Evolutionary conservation across 148 eudicot species (phyloP).

Genomic region (Rhododendron ferrugineum): DNA sequence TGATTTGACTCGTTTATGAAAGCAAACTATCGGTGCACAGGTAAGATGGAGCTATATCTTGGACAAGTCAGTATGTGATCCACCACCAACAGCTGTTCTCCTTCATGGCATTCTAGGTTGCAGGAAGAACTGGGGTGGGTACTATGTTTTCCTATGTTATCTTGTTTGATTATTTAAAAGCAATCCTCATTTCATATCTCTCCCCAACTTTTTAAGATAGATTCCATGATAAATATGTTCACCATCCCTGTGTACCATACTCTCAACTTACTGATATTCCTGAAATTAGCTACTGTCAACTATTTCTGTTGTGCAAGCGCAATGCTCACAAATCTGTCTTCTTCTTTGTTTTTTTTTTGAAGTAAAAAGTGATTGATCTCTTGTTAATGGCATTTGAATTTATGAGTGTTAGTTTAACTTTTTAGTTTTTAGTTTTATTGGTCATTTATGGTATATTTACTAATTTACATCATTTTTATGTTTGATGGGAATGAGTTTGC

Average conservation of each 20-base stretch:
- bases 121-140: slow-evolving; percentile 92
- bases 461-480: not conserved
- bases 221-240: not conserved
- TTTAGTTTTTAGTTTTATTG: not conserved
- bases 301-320: not conserved
- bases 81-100: slow-evolving; percentile 96
- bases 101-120: slow-evolving; percentile 87
- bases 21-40: slow-evolving; percentile 23
- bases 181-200: slow-evolving; percentile 1
- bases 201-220: not conserved
- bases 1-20: not conserved
- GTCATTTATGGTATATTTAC: not conserved
- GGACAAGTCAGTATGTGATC: slow-evolving; percentile 66
- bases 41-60: slow-evolving; percentile 81
- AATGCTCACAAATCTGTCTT: not conserved
- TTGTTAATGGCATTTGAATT: not conserved
- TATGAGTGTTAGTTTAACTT: not conserved
- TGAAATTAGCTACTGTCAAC: not conserved
- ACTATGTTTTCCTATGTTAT: not conserved
- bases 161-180: not conserved
- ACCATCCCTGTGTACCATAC: not conserved
- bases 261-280: not conserved
- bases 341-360: not conserved
- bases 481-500: not conserved
- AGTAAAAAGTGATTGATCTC: not conserved